Evolutionary conservation across 2,329 filamentous ascomycete genomes (phyloP), one percentile per base, ranked within the genome.

Genomic region (Aspergillus texensis): DNA sequence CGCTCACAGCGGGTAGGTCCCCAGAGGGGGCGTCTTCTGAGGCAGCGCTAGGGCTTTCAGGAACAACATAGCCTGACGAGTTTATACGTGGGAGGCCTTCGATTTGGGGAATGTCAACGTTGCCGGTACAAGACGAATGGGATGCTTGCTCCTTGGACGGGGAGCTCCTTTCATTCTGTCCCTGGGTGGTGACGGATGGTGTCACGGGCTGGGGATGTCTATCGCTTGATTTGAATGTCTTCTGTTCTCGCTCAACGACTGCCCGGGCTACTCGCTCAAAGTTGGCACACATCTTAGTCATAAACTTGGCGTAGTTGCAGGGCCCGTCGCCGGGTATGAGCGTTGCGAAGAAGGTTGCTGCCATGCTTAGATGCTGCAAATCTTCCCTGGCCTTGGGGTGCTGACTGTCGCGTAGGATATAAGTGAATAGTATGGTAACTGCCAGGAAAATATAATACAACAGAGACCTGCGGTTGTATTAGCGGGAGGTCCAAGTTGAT

Each of bases 381-480:
- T 98, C 94, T 3, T 93, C 92, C 66, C 91, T 88, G 24, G 92
- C 93, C 36, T 91, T 86, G 1, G 90, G 86, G 71, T 96, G 91
- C 61, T 94, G 86, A 0, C 93, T 93, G 69, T 97, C 96, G 72
- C 97, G 94, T 1, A 98, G 78, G 56, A 97, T 95, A 70, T 96
- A 96, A 62, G 93, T 92, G 72, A 98, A 98, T 1, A 98, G 81
- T 0, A 94, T 97, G 61, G 97, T 92, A 5, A 97, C 86, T 0
- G 95, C 91, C 0, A 94, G 93, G 12, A 98, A 94, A 0, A 95
- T 93, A 78, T 96, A 98, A 79, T 98, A 97, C 24, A 97, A 82
- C 64, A 97, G 89, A 71, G 97, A 86, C 93, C 85, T 87, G 46
- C 6, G 24, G 57, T 36, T 43, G 14, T 34, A 32, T 65, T 58